Evolutionary conservation across 192 early-diverging fungal species (phyloP), one percentile per base, ranked within the genome.

Genomic region (Coemansia sp.): DNA sequence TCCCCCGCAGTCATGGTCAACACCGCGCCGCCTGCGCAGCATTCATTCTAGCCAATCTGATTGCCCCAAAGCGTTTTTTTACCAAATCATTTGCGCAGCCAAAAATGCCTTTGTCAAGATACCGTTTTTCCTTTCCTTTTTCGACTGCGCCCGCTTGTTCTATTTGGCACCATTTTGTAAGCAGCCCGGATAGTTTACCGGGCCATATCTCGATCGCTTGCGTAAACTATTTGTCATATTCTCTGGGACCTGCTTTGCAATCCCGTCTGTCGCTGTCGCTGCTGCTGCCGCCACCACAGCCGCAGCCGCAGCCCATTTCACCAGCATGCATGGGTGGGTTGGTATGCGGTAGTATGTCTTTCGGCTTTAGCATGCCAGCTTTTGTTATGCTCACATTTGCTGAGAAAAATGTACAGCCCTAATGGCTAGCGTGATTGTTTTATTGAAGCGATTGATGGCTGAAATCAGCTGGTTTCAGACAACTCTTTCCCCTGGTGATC

Each of bases 21-120:
- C 16, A n/a, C 51, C 7, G 60, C 39, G 26, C 4, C 59, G 20
- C 20, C 44, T 62, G 60, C 60, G 60, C 60, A 62, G 60, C 44
- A 26, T 7, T 30, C 14, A 26, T 26, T 53, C 24, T 8, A 53
- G 51, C 51, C 51, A 53, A 53, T 53, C 51, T 26, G 24, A 23
- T 62, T 62, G 20, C 39, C 39, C 51, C 51, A 53, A 53, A 21
- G 18, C 6, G 9, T 23, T 53, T 26, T 21, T 21, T 8, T 15
- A 53, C 26, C 24, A 2, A 3, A 3, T 3, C 30, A 30, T 53
- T 12, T 53, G 51, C 51, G 51, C 51, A 53, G 51, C 51, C 51
- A 53, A 26, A 53, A 52, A 14, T 52, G 44, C 44, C 6, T 46
- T 46, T 46, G 44, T 46, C 44, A 46, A 46, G 44, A 46, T 14